Conservation (phyloP, 2,329 filamentous ascomycete species). For the Xylaria sp. region DNA sequence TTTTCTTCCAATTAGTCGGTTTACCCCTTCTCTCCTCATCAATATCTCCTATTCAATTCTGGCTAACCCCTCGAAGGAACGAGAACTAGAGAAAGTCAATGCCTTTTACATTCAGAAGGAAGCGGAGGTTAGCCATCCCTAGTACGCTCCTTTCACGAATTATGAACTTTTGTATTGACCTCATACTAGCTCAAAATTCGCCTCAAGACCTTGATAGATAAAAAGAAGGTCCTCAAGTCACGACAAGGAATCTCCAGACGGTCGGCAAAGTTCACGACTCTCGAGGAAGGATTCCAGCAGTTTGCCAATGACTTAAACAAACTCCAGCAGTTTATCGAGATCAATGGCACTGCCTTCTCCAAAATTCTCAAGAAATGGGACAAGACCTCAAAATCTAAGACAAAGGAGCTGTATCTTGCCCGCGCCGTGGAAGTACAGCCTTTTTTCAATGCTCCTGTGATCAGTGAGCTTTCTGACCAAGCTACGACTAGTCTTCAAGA, state of each 20-base stretch:
- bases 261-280: conserved; percentile 86
- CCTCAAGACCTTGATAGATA: conserved; percentile 85
- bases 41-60: background rate
- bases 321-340: conserved; percentile 95
- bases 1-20: conserved; percentile 91
- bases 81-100: conserved; percentile 97
- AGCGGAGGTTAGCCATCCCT: conserved; percentile 65
- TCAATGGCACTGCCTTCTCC: conserved; percentile 95
- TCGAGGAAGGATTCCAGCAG: conserved; percentile 95
- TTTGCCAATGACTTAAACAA: conserved; percentile 97
- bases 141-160: background rate
- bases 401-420: conserved; percentile 94
- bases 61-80: conserved; percentile 62
- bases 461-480: conserved; percentile 93
- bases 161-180: conserved; percentile 14
- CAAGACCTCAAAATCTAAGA: conserved; percentile 98
- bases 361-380: conserved; percentile 99
- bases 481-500: conserved; percentile 95
- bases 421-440: conserved; percentile 95
- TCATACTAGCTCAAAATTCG: conserved; percentile 74
- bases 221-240: conserved; percentile 86
- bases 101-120: conserved; percentile 97
- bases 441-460: conserved; percentile 95
- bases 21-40: background rate
- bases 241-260: conserved; percentile 75